These are phyloP conservation scores for Diaporthe sp. DNA, from an alignment of 2,329 filamentous ascomycete genomes.

Conservation along the genomic window DNA sequence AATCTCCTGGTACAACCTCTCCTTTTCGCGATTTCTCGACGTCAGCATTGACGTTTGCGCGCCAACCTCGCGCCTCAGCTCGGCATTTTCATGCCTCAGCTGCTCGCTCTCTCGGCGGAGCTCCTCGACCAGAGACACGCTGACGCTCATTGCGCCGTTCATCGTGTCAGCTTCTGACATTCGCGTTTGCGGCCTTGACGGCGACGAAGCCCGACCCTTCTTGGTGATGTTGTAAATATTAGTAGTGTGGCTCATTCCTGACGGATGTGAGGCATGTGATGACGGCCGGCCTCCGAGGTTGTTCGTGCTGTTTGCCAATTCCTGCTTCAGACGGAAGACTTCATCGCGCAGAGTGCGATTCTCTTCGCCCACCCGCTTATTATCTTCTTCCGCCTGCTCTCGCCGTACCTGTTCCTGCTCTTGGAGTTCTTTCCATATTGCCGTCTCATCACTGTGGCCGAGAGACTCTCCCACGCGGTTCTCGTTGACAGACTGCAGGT, in stretches of 20 bases:
- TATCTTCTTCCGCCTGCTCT: constrained; percentile 92
- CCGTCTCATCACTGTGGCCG: constrained; percentile 52
- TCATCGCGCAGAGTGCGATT: constrained; percentile 88
- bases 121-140: constrained; percentile 81
- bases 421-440: constrained; percentile 66
- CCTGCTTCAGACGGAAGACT: constrained; percentile 78
- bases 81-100: constrained; percentile 90
- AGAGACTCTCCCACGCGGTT: constrained; percentile 49
- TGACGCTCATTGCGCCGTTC: constrained; percentile 62
- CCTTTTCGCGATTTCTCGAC: constrained; percentile 94
- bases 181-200: constrained; percentile 63
- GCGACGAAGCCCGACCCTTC: constrained; percentile 61
- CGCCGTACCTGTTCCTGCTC: constrained; percentile 91
- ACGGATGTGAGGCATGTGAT: constrained; percentile 26
- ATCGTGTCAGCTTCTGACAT: constrained; percentile 65
- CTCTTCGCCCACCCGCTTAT: constrained; percentile 83
- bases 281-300: constrained; percentile 40
- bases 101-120: constrained; percentile 77
- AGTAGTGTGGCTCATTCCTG: constrained; percentile 68
- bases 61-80: constrained; percentile 90
- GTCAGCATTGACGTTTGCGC: constrained; percentile 98
- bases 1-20: constrained; percentile 95
- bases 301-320: constrained; percentile 54
- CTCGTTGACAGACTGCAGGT: constrained; percentile 70
- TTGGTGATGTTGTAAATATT: constrained; percentile 76